Conservation (phyloP, 352 stramenopile species). For the Globisporangium apiculatum region DNA sequence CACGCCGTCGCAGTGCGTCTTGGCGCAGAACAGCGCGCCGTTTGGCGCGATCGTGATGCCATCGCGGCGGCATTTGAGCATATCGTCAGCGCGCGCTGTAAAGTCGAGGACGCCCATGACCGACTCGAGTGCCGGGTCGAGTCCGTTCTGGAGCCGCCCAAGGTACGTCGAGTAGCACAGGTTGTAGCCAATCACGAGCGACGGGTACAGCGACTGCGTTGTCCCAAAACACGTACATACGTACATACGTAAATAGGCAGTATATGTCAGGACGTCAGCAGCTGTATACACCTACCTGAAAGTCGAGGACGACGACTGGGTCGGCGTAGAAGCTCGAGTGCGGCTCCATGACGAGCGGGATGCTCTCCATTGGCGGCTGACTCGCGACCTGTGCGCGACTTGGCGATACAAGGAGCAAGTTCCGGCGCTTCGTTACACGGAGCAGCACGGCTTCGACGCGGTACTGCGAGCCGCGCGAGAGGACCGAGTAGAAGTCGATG, state of each 20-base stretch:
- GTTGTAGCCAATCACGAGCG: conserved; percentile 99
- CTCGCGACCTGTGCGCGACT: conserved; percentile 76
- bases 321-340: conserved; percentile 94
- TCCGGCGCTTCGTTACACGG: conserved; percentile 83
- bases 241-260: no score
- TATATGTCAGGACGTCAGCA: background rate
- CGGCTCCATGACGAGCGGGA: conserved; percentile 94
- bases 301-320: conserved; percentile 98
- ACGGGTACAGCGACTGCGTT: conserved; percentile 96
- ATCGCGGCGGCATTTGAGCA: conserved; percentile 41
- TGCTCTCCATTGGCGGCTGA: conserved; percentile 90
- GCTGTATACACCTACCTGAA: conserved; percentile 57
- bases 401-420: conserved; percentile 82
- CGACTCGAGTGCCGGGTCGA: conserved; percentile 59
- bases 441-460: conserved; percentile 92
- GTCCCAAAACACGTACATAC: no score
- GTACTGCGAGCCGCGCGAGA: conserved; percentile 91
- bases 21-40: conserved; percentile 93
- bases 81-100: conserved; percentile 25
- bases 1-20: conserved; percentile 90
- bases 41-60: conserved; percentile 84
- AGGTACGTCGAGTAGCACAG: conserved; percentile 97
- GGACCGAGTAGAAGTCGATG: conserved; percentile 92
- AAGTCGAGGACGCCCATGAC: conserved; percentile 61
- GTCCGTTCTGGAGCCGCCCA: conserved; percentile 85